phyloP scores from a whole-genome alignment of 768 basidiomycete species.

The Amanita muscaria region DNA sequence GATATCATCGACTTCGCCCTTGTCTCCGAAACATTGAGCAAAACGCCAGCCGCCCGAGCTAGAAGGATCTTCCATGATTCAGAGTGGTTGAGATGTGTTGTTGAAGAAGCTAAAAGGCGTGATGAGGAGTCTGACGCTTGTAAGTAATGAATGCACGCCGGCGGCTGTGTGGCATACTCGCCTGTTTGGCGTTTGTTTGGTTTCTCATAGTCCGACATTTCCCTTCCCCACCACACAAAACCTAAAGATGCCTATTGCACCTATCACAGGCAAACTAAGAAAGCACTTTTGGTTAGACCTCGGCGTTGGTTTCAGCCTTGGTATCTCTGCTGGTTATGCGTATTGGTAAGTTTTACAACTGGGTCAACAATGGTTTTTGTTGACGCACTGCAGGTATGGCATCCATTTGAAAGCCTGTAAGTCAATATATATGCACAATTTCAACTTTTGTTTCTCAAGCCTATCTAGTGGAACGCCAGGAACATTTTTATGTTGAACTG shows the following conservation, averaged over 20 bases:
- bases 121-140: slow-evolving; percentile 19
- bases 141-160: not conserved
- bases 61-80: slow-evolving; percentile 73
- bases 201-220: slow-evolving; percentile 26
- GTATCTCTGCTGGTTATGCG: slow-evolving; percentile 61
- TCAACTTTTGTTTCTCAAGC: slow-evolving; percentile 5
- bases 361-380: slow-evolving; percentile 8
- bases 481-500: slow-evolving; percentile 79
- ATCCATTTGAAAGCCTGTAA: slow-evolving; percentile 67
- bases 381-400: slow-evolving; percentile 60
- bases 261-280: slow-evolving; percentile 90
- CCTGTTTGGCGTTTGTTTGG: slow-evolving; percentile 18
- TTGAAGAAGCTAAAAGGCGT: slow-evolving; percentile 1
- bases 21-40: slow-evolving; percentile 99
- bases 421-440: slow-evolving; percentile 23
- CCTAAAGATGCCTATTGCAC: slow-evolving; percentile 67
- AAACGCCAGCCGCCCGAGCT: slow-evolving; percentile 93
- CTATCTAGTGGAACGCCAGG: slow-evolving; percentile 67
- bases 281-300: slow-evolving; percentile 88
- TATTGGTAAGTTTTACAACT: slow-evolving; percentile 62
- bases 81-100: not conserved
- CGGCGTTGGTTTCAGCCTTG: slow-evolving; percentile 66
- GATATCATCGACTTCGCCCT: slow-evolving; percentile 98
- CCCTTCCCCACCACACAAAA: slow-evolving; percentile 25
- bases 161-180: slow-evolving; percentile 7